Evolutionary conservation across 1,139 yeast species (phyloP), one percentile per base, ranked within the genome.

Genomic region (Groenewaldozyma auringiensis): DNA sequence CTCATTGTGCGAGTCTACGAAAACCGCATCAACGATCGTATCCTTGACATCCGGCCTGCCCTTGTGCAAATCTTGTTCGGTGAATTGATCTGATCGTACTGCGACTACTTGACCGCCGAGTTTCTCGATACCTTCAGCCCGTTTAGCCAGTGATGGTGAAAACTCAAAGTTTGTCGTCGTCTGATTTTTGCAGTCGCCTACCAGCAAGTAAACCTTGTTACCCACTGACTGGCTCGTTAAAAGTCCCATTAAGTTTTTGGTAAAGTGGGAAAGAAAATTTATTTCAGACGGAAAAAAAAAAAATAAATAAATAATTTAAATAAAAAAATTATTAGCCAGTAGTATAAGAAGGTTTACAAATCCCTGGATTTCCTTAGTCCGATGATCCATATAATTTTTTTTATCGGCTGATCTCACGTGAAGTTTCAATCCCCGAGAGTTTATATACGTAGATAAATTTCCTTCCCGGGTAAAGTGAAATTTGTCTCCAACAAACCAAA

Each of bases 211-310:
- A 14, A 35, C 22, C 40, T 33, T 38, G 29, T 36, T 37, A 4
- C 20, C 20, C 27, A 41, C 31, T 6, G n/a, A 13, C 39, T 41
- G 43, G 39, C 39, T 41, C 21, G 31, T 32, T 14, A 41, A 21
- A 8, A 41, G 31, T 14, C 43, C 43, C 29, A 25, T 25, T 25
- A 25, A 25, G 29, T 25, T 25, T 11, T 6, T 25, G n/a, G n/a
- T n/a, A n/a, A n/a, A n/a, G n/a, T n/a, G n/a, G n/a, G n/a, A n/a
- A n/a, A n/a, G n/a, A n/a, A n/a, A n/a, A n/a, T n/a, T n/a, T n/a
- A n/a, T n/a, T n/a, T n/a, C n/a, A n/a, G n/a, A n/a, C n/a, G n/a
- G n/a, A 27, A 27, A 27, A 27, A 27, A 27, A 27, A 27, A 27
- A 27, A 27, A 27, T 9, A 27, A 27, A 27, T 9, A 27, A 25